Evolutionary conservation across 2,329 filamentous ascomycete genomes (phyloP).

Genomic region (Colletotrichum viniferum): DNA sequence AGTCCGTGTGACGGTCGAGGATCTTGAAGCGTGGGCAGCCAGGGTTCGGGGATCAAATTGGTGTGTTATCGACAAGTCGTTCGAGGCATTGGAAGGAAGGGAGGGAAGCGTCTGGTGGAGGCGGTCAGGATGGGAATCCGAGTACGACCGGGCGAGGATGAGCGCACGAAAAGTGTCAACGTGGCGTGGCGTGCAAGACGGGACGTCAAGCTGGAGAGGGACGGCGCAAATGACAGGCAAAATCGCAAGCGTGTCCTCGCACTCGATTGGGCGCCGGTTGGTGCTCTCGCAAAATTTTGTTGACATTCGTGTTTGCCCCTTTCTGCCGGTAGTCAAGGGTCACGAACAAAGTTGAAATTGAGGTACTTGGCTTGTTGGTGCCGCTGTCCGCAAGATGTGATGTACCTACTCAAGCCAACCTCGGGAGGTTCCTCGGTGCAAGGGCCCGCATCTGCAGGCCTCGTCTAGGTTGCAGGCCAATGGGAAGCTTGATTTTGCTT

Average conservation of each 20-base stretch:
- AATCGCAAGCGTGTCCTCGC: constrained; percentile 10
- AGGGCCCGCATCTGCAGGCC: constrained; percentile 13
- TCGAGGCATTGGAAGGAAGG: neutral
- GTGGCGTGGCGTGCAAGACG: constrained; percentile 6
- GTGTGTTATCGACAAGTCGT: neutral
- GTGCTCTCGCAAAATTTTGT: constrained; percentile 17
- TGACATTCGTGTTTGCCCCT: constrained; percentile 21
- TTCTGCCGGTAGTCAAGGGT: constrained; percentile 21
- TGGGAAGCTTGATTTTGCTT: constrained; percentile 17
- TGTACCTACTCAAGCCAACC: neutral
- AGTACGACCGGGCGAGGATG: constrained; percentile 8
- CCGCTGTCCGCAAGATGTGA: neutral
- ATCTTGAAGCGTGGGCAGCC: neutral
- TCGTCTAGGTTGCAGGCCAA: constrained; percentile 16
- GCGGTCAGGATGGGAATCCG: constrained; percentile 9
- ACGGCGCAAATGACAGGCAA: constrained; percentile 5
- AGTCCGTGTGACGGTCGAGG: constrained; percentile 8
- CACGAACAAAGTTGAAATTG: constrained; percentile 10
- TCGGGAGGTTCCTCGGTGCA: constrained; percentile 7
- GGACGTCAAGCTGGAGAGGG: neutral
- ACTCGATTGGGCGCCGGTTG: neutral
- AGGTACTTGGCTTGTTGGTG: neutral
- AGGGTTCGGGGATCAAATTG: neutral
- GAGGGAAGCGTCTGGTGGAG: neutral
- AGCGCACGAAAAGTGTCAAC: neutral